phyloP scores from a whole-genome alignment of 164 flowering plant species.

The Stephania japonica region DNA sequence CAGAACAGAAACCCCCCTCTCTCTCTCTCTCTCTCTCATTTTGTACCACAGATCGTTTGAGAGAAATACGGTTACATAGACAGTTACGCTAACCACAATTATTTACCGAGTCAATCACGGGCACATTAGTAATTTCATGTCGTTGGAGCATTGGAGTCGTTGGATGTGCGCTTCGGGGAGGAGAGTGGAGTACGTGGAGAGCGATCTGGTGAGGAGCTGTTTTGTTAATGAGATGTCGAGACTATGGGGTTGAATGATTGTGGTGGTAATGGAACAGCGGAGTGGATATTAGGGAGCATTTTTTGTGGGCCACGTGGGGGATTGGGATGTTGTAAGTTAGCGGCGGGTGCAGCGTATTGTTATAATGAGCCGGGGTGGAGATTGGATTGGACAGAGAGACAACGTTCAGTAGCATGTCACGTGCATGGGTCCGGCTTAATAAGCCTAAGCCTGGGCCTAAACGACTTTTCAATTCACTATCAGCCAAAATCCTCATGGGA shows the following conservation, averaged over 20 bases:
- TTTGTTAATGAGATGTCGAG: not conserved
- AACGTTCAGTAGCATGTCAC: not conserved
- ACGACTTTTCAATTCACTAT: not conserved
- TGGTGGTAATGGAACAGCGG: not conserved
- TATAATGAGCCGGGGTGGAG: not conserved
- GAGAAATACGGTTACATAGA: constrained; percentile 14
- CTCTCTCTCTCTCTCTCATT: constrained; percentile 2
- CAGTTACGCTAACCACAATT: not conserved
- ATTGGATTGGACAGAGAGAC: not conserved
- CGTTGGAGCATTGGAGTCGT: too few relatives aligned
- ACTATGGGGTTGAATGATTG: not conserved
- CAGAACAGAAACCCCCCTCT: not conserved
- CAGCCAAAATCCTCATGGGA: not conserved
- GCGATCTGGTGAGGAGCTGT: not conserved
- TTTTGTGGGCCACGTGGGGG: not conserved
- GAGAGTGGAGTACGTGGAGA: not conserved
- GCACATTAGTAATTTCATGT: too few relatives aligned
- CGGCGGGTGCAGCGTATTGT: not conserved
- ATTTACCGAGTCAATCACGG: too few relatives aligned
- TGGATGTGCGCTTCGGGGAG: not conserved
- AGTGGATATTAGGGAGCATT: not conserved
- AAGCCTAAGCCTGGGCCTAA: not conserved
- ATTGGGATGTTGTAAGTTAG: too few relatives aligned
- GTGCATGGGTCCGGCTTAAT: not conserved
- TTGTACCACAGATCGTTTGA: not conserved